These are phyloP conservation scores for Dendrostoma leiphaemia DNA, from an alignment of 2,329 filamentous ascomycete species.

Conservation along the genomic window DNA sequence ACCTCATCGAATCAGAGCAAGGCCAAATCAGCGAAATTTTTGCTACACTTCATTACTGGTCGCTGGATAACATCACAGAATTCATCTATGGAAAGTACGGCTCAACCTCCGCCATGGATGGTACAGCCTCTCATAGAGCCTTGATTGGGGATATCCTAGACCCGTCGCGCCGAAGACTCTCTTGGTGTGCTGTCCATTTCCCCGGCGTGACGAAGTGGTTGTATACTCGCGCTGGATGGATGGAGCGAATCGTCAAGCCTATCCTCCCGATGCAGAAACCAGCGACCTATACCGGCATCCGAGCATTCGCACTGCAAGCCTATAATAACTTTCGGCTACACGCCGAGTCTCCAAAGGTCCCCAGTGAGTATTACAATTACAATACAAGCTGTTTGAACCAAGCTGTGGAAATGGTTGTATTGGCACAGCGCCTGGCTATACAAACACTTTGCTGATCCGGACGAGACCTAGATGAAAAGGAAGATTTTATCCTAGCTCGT, in stretches of 20 bases:
- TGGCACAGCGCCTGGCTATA: no score
- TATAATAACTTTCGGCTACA: constrained; percentile 22
- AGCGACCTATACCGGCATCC: constrained; percentile 49
- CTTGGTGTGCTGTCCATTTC: constrained; percentile 49
- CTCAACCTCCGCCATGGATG: constrained; percentile 40
- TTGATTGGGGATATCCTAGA: constrained; percentile 49
- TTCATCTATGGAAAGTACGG: constrained; percentile 49
- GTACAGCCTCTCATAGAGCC: constrained; percentile 33
- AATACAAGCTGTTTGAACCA: neutral
- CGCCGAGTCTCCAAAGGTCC: neutral
- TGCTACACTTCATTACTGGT: constrained; percentile 48
- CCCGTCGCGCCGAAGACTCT: constrained; percentile 40
- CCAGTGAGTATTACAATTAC: neutral
- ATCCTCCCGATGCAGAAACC: constrained; percentile 50
- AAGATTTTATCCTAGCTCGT: constrained; percentile 34
- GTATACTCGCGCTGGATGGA: constrained; percentile 37
- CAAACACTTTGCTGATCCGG: neutral
- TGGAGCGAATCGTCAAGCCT: constrained; percentile 34
- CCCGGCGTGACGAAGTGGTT: constrained; percentile 45
- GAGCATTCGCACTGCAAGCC: constrained; percentile 28
- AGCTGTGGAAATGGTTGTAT: no score
- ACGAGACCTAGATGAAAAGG: constrained; percentile 7
- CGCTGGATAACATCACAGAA: constrained; percentile 49
- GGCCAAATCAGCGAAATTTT: constrained; percentile 42
- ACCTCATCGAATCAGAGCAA: constrained; percentile 35